Evolutionary conservation across 2,329 filamentous ascomycete genomes (phyloP).

Genomic region (Amauroascus verrucosus): DNA sequence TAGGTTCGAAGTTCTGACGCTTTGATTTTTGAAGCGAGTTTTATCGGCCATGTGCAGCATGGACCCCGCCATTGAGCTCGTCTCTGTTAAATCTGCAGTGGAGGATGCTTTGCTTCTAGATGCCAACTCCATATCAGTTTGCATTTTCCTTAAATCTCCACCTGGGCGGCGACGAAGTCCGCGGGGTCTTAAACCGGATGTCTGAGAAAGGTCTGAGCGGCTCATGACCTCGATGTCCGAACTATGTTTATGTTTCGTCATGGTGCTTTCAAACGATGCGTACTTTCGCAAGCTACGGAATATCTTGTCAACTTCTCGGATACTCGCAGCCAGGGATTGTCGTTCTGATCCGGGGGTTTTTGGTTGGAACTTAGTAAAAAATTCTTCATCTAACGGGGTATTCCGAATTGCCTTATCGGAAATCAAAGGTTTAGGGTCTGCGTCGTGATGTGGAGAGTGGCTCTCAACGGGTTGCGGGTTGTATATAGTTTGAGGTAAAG

Average conservation of each 20-base stretch:
- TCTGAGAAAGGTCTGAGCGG: constrained; percentile 17
- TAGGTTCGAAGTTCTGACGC: neutral
- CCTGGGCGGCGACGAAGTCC: constrained; percentile 59
- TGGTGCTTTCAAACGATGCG: constrained; percentile 37
- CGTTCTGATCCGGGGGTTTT: neutral
- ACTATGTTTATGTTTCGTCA: constrained; percentile 25
- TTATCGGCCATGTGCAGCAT: constrained; percentile 21
- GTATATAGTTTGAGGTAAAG: neutral
- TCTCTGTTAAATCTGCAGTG: constrained; percentile 29
- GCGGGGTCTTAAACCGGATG: neutral
- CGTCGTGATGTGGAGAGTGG: neutral
- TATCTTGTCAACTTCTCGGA: neutral
- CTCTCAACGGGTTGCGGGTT: neutral
- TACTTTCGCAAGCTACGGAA: constrained; percentile 32
- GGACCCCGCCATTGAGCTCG: constrained; percentile 26
- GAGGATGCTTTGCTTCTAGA: constrained; percentile 42
- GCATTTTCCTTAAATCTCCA: constrained; percentile 60
- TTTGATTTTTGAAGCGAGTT: neutral
- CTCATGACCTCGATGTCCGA: constrained; percentile 21
- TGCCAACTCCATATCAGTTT: constrained; percentile 32
- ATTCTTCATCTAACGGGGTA: neutral
- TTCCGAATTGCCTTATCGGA: neutral
- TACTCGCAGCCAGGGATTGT: neutral
- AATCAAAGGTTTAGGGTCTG: neutral
- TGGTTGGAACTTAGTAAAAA: neutral